Percentiles rank a stretch among this genome's conserved stretches.
phyloP scores from a whole-genome alignment of 2,329 filamentous ascomycete genomes.

The Berkeleyomyces basicola region DNA sequence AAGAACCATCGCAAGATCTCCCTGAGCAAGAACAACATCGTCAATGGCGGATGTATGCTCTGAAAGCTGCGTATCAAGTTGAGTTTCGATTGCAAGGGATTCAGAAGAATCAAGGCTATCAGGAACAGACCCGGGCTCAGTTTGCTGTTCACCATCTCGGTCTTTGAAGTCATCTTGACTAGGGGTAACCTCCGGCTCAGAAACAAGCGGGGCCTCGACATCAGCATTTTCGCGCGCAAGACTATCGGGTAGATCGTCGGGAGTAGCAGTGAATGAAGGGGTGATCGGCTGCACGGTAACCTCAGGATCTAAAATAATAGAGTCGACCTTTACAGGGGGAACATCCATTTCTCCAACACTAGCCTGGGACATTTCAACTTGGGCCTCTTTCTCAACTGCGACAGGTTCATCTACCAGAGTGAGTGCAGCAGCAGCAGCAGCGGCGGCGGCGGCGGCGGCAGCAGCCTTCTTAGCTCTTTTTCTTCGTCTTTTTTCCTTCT shows the following conservation, averaged over 20 bases:
- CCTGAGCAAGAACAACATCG: neutral
- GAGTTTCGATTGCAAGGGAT: neutral
- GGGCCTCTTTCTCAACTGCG: neutral
- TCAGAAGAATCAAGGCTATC: neutral
- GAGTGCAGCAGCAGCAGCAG: neutral
- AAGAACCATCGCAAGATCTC: neutral
- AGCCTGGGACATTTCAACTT: no score
- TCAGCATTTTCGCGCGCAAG: neutral
- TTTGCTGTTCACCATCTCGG: neutral
- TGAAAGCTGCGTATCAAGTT: neutral
- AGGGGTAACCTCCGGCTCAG: neutral
- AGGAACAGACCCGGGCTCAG: neutral
- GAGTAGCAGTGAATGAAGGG: no score
- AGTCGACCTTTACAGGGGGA: no score
- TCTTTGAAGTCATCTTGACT: no score
- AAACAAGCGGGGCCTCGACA: neutral
- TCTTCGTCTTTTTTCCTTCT: neutral
- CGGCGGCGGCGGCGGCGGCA: neutral
- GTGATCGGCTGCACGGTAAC: no score
- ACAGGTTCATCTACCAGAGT: neutral
- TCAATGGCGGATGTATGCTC: neutral
- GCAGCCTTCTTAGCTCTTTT: conserved; percentile 4
- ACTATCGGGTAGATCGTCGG: no score
- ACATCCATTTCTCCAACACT: no score
- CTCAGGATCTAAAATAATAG: no score